Percentiles rank a stretch among this genome's conserved stretches.
phyloP scores from a whole-genome alignment of 2,329 filamentous ascomycete species.

The Rhinocladiella mackenziei region DNA sequence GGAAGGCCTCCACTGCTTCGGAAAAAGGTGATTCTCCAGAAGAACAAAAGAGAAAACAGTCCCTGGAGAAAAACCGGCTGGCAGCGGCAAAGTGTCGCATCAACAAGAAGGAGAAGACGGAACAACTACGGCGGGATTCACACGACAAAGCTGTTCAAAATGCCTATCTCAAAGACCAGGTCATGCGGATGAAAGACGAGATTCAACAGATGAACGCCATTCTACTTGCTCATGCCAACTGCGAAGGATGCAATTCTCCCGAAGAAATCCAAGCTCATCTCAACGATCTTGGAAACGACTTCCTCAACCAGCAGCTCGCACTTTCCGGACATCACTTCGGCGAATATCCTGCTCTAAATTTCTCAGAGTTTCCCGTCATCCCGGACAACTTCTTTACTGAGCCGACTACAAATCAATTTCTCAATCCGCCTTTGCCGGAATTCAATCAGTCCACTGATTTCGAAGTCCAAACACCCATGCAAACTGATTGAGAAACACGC shows the following conservation, averaged over 20 bases:
- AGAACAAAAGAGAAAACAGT: slow-evolving; percentile 29
- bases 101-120: slow-evolving; percentile 31
- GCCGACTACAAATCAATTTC: slow-evolving; percentile 10
- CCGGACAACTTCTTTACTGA: slow-evolving; percentile 22
- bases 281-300: slow-evolving; percentile 25
- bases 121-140: slow-evolving; percentile 28
- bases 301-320: slow-evolving; percentile 23
- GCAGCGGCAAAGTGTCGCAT: slow-evolving; percentile 30
- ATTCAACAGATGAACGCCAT: slow-evolving; percentile 30
- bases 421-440: slow-evolving; percentile 28
- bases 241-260: slow-evolving; percentile 29
- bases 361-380: slow-evolving; percentile 15
- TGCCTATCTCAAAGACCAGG: slow-evolving; percentile 29
- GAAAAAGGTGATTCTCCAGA: slow-evolving; percentile 16
- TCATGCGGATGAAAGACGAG: slow-evolving; percentile 30
- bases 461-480: slow-evolving; percentile 27
- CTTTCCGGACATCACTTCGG: slow-evolving; percentile 10
- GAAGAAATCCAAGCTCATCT: slow-evolving; percentile 29
- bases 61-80: slow-evolving; percentile 30
- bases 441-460: slow-evolving; percentile 28
- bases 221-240: slow-evolving; percentile 28
- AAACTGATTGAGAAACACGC: slow-evolving; percentile 21
- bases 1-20: slow-evolving; percentile 19
- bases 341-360: slow-evolving; percentile 17
- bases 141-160: slow-evolving; percentile 30